These are phyloP conservation scores for Phytophthora idaei DNA, from an alignment of 352 stramenopile species.

Conservation along the genomic window DNA sequence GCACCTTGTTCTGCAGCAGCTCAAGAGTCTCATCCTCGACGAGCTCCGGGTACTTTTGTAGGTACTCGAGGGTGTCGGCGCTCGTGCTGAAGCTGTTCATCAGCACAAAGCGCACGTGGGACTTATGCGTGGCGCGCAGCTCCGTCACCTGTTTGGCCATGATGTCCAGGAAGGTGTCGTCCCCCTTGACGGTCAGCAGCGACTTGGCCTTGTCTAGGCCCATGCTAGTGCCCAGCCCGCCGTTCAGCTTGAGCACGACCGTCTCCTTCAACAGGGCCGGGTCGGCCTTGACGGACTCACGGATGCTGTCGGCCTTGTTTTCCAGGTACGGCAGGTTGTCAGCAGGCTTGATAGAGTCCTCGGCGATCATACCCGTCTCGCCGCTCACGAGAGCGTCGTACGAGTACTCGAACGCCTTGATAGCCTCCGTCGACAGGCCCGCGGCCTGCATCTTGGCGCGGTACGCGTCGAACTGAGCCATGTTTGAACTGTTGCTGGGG, in stretches of 20 bases:
- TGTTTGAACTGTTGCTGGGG: conserved; percentile 38
- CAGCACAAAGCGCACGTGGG: conserved; percentile 90
- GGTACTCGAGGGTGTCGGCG: conserved; percentile 85
- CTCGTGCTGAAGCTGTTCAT: conserved; percentile 92
- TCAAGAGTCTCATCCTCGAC: conserved; percentile 95
- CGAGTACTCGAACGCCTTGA: conserved; percentile 98
- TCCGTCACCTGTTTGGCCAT: conserved; percentile 93
- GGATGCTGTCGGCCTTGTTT: conserved; percentile 77
- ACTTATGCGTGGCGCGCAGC: conserved; percentile 94
- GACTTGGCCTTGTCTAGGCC: conserved; percentile 96
- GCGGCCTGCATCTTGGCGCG: conserved; percentile 97
- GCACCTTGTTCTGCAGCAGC: conserved; percentile 99
- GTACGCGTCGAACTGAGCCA: conserved; percentile 78
- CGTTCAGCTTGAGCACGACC: conserved; percentile 90
- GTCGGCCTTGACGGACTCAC: conserved; percentile 74
- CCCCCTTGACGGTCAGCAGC: conserved; percentile 92
- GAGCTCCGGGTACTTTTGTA: conserved; percentile 91
- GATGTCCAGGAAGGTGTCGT: conserved; percentile 94
- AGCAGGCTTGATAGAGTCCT: conserved; percentile 92
- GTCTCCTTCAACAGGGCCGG: conserved; percentile 81
- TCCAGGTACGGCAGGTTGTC: conserved; percentile 84
- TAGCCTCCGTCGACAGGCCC: conserved; percentile 94
- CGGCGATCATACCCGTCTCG: conserved; percentile 97
- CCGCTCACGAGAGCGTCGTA: conserved; percentile 95
- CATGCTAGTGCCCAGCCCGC: conserved; percentile 87